Evolutionary conservation across 345 rosid species (phyloP).

Genomic region (Jatropha curcas): DNA sequence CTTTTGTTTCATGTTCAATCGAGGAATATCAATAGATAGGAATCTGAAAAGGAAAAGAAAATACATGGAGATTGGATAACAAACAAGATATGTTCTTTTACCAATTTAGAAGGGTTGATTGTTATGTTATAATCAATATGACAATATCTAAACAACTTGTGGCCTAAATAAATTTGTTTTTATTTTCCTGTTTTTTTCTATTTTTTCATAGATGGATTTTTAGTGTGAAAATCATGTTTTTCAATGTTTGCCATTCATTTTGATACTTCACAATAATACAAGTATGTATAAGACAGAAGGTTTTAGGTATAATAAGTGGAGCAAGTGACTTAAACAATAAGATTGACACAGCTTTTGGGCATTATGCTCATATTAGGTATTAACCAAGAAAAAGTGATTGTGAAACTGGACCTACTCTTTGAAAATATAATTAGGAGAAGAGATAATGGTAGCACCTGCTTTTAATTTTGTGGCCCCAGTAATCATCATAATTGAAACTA

Average conservation of each 20-base stretch:
- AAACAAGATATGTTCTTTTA: not conserved
- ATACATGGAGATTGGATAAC: not conserved
- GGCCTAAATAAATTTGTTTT: not conserved
- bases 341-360: not conserved
- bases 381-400: conserved; percentile 32
- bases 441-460: conserved; percentile 21
- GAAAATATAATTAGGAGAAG: conserved; percentile 33
- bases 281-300: not conserved
- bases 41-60: not conserved
- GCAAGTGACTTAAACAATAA: conserved; percentile 7
- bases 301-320: not conserved
- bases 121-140: not conserved
- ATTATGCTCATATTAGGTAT: conserved; percentile 18
- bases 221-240: conserved; percentile 12
- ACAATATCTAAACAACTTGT: not conserved
- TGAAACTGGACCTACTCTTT: conserved; percentile 47
- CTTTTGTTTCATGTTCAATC: not conserved
- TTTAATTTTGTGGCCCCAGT: conserved; percentile 34
- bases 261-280: not conserved
- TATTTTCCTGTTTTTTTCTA: not conserved
- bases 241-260: conserved; percentile 14
- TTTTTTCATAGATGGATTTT: not conserved
- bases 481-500: conserved; percentile 30
- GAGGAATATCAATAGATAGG: not conserved
- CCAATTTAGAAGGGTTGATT: not conserved